Percentiles rank a stretch among this genome's conserved stretches.
phyloP scores from a whole-genome alignment of 139 green algal genomes.

The Desmodesmus armatus region DNA sequence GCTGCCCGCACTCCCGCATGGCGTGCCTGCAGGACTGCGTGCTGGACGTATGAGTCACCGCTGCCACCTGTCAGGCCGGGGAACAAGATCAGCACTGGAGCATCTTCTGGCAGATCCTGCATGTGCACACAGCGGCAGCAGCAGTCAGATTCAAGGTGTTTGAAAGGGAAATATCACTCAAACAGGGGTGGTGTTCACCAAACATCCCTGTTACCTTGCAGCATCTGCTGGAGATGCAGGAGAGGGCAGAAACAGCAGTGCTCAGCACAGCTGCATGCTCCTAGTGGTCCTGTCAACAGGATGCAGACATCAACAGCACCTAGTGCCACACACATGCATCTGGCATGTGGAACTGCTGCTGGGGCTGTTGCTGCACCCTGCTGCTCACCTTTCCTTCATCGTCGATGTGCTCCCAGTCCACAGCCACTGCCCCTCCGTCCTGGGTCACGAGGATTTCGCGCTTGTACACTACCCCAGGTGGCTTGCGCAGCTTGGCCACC shows the following conservation, averaged over 20 bases:
- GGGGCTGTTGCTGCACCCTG: not conserved
- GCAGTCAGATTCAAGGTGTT: no score
- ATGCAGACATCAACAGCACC: not conserved
- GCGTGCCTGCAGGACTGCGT: conserved; percentile 67
- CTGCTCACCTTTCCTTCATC: conserved; percentile 41
- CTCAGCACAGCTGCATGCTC: not conserved
- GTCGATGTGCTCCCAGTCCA: conserved; percentile 83
- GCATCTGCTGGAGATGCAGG: no score
- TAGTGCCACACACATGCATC: not conserved
- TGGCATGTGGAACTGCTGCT: not conserved
- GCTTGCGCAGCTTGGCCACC: conserved; percentile 73
- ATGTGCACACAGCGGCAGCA: no score
- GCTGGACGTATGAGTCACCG: conserved; percentile 89
- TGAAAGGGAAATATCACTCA: no score
- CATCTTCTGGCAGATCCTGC: conserved; percentile 63
- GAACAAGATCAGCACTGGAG: conserved; percentile 89
- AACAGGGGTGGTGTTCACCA: no score
- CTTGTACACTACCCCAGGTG: conserved; percentile 75
- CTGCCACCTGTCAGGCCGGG: conserved; percentile 94
- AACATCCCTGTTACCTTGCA: no score
- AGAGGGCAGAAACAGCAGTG: not conserved
- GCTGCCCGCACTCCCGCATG: conserved; percentile 40
- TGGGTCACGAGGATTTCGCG: conserved; percentile 76
- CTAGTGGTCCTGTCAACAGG: not conserved
- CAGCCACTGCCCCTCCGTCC: conserved; percentile 87